Evolutionary conservation across 306 rosid species (phyloP), one percentile per base, ranked within the genome.

Genomic region (Dalbergia cochinchinensis): DNA sequence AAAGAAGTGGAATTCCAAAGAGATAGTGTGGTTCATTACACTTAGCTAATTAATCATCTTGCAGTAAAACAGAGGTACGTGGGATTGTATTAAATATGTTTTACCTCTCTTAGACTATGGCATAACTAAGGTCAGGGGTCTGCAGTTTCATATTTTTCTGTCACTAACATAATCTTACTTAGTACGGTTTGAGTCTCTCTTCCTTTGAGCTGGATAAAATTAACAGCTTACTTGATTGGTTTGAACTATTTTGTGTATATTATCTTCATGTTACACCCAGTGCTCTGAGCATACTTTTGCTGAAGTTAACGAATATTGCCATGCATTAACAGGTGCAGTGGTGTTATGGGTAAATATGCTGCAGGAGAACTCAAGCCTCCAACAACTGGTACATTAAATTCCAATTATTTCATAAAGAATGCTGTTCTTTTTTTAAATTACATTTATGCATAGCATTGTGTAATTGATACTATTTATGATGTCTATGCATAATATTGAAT

Each of bases 281-380:
- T 72, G 16, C 57, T 11, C 13, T 45, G 5, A 65, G 37, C 65
- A 15, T 60, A 71, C 39, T 44, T 42, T 71, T 72, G 44, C 54
- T 47, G 11, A 65, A 44, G 77, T 50, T 11, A 44, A 44, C 65
- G 63, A 18, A 64, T 53, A 18, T 69, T 76, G 64, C 70, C 59
- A 11, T 80, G 33, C 78, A 66, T 63, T 71, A 72, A 85, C 95
- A 94, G 99, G 99, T 94, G 99, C 84, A 94, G 99, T 71, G 99
- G 99, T 69, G 97, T 94, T 80, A 92, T 94, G 99, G 99, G 99
- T 67, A 94, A 92, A 89, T 94, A 94, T 88, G 93, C 97, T 86
- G 97, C 97, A 18, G 99, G 97, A 85, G 99, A 94, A 84, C 97
- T 94, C 71, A 94, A 89, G 94, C 97, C 98, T 10, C 98, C 94